These are phyloP conservation scores for Trichoderma sp. DNA, from an alignment of 2,329 filamentous ascomycete genomes.

Conservation along the genomic window DNA sequence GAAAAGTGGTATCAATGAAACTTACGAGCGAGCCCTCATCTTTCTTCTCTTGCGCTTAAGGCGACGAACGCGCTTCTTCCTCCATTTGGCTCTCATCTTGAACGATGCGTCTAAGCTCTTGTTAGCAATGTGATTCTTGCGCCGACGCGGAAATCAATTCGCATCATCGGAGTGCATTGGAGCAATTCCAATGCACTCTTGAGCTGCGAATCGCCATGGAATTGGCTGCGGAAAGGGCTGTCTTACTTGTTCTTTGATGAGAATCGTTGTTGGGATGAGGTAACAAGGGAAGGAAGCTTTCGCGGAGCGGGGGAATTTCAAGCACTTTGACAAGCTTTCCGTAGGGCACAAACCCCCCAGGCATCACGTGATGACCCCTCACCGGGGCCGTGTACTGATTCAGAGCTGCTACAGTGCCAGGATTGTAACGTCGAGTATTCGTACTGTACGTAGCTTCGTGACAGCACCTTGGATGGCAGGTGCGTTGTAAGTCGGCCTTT, in stretches of 20 bases:
- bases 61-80: conserved; percentile 99
- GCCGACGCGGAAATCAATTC: neutral
- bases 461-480: conserved; percentile 15
- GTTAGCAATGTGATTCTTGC: conserved; percentile 28
- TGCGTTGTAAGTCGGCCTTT: neutral
- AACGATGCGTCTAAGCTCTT: conserved; percentile 42
- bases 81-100: conserved; percentile 96
- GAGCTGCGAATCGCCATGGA: conserved; percentile 2
- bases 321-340: conserved; percentile 39
- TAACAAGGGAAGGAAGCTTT: conserved; percentile 38
- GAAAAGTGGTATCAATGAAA: conserved; percentile 32
- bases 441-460: conserved; percentile 2
- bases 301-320: conserved; percentile 38
- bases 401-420: neutral
- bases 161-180: conserved; percentile 6
- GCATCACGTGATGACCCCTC: conserved; percentile 39
- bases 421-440: neutral
- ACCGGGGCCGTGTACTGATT: neutral
- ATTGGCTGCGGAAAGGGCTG: neutral
- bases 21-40: conserved; percentile 97
- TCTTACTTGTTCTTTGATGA: conserved; percentile 52
- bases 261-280: conserved; percentile 51
- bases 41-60: conserved; percentile 99
- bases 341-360: conserved; percentile 46
- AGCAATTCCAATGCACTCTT: conserved; percentile 6